Conservation (phyloP, 257 asterid species). For the Primulina huaijiensis region DNA sequence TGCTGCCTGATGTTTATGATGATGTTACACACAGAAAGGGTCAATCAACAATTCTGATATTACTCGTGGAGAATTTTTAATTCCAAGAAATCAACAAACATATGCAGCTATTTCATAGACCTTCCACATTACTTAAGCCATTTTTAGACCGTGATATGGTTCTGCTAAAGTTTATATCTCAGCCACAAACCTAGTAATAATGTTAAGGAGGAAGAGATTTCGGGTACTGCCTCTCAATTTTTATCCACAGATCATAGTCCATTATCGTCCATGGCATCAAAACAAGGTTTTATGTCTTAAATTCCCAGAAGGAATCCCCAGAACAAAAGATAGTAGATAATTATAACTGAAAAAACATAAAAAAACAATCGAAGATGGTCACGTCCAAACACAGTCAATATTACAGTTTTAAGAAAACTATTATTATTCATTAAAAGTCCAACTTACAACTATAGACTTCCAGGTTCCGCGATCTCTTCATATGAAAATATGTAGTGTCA, state of each 20-base stretch:
- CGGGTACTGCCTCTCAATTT: neutral
- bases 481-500: neutral
- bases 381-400: neutral
- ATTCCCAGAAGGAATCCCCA: neutral
- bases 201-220: neutral
- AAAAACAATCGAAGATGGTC: neutral
- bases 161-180: neutral
- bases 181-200: no score
- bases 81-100: neutral
- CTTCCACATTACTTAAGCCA: neutral
- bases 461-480: neutral
- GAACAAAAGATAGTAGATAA: no score
- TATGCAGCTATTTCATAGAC: neutral
- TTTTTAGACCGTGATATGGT: neutral
- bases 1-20: slow-evolving; percentile 57
- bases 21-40: slow-evolving; percentile 1
- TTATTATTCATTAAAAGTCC: neutral
- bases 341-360: no score
- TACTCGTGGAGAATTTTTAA: neutral
- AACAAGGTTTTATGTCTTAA: neutral
- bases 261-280: neutral
- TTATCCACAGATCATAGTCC: neutral
- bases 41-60: neutral
- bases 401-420: no score
- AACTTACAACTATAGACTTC: neutral